Evolutionary conservation across 2,329 filamentous ascomycete species (phyloP).

Genomic region (Daldinia eschscholtzii): DNA sequence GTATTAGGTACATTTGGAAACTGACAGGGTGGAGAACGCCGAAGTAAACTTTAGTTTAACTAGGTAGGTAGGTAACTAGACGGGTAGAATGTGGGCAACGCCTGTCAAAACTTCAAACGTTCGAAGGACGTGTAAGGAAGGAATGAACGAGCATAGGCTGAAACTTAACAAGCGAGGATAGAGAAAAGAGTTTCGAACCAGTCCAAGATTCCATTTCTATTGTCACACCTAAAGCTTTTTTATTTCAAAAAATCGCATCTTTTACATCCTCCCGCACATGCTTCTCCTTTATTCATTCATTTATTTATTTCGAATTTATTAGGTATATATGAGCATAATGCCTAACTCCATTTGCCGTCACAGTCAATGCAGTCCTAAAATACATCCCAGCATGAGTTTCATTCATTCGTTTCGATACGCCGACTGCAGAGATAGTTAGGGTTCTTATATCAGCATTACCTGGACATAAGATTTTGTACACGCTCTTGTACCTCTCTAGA

Average conservation of each 20-base stretch:
- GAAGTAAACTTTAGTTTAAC: neutral
- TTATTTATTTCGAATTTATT: neutral
- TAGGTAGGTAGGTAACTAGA: neutral
- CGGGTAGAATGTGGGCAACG: neutral
- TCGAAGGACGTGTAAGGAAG: neutral
- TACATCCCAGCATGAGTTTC: neutral
- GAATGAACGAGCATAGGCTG: neutral
- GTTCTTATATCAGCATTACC: neutral
- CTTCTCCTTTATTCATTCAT: neutral
- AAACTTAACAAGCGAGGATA: neutral
- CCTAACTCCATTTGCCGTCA: neutral
- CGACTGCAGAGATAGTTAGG: neutral
- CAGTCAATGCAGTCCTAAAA: no score
- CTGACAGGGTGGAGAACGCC: slow-evolving; percentile 1
- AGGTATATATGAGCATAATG: neutral
- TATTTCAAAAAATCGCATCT: neutral
- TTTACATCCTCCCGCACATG: neutral
- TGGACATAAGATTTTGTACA: neutral
- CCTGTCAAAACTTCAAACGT: neutral
- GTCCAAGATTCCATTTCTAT: neutral
- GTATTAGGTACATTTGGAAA: neutral
- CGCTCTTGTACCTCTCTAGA: no score
- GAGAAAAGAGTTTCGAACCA: neutral
- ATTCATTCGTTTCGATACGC: no score
- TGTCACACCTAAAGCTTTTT: neutral